Evolutionary conservation across 768 basidiomycete species (phyloP).

Genomic region (Pleurotus sapidus): DNA sequence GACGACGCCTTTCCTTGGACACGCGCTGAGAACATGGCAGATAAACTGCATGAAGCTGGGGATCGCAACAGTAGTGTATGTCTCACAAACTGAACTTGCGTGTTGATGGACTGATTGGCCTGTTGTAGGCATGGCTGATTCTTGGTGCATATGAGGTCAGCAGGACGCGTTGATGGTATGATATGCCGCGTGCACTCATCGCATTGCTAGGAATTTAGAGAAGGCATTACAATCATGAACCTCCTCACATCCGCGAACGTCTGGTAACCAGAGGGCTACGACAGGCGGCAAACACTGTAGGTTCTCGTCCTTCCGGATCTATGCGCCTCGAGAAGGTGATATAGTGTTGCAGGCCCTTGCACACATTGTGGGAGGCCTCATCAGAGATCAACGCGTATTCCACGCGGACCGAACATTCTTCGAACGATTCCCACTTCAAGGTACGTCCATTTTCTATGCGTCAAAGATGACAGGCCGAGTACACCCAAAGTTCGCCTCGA

Average conservation of each 20-base stretch:
- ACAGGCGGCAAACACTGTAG: neutral
- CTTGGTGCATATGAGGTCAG: slow-evolving; percentile 27
- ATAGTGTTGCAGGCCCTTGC: slow-evolving; percentile 21
- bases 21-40: neutral
- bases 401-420: neutral
- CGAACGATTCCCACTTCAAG: neutral
- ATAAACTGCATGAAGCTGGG: neutral
- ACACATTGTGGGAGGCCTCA: slow-evolving; percentile 30
- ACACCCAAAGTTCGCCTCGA: neutral
- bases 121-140: slow-evolving; percentile 28
- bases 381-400: slow-evolving; percentile 24
- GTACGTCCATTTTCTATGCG: neutral
- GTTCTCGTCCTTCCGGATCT: neutral
- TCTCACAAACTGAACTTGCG: no score
- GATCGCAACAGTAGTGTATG: neutral
- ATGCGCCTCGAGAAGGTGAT: no score
- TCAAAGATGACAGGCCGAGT: neutral
- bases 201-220: slow-evolving; percentile 23
- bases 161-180: neutral
- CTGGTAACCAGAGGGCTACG: neutral
- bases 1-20: slow-evolving; percentile 9
- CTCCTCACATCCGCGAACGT: slow-evolving; percentile 5
- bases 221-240: slow-evolving; percentile 25
- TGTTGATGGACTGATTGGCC: no score
- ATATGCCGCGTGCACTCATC: neutral